Conservation (phyloP, 768 basidiomycete species). For the Cystobasidium onofrii region DNA sequence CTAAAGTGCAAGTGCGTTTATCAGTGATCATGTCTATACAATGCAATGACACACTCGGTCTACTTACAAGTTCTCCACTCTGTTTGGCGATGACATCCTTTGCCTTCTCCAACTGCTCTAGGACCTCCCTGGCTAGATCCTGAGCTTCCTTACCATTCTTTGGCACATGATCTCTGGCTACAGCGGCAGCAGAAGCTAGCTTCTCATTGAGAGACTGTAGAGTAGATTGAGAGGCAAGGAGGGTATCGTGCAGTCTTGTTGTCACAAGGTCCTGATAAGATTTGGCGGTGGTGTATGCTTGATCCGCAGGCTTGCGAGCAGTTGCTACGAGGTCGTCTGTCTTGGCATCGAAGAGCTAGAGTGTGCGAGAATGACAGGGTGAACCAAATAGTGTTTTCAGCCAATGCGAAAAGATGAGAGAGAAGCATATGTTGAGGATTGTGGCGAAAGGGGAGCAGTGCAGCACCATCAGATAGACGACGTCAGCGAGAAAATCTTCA, state of each 20-base stretch:
- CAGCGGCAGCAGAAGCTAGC: constrained; percentile 11
- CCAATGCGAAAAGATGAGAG: not conserved
- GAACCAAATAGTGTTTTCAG: not conserved
- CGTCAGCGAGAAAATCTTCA: not conserved
- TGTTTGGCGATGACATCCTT: constrained; percentile 11
- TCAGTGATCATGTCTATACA: no score
- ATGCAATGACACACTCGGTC: no score
- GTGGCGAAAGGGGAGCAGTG: not conserved
- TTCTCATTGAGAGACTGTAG: constrained; percentile 3
- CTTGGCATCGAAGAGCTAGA: constrained; percentile 16
- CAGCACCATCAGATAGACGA: not conserved
- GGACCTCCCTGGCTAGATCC: constrained; percentile 3
- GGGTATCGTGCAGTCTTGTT: constrained; percentile 23
- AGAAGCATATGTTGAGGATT: not conserved
- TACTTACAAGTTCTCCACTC: constrained; percentile 20
- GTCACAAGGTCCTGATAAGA: constrained; percentile 19
- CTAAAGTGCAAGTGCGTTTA: no score
- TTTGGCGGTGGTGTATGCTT: constrained; percentile 21
- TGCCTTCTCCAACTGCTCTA: constrained; percentile 8
- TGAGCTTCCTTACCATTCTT: constrained; percentile 30
- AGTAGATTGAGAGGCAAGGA: not conserved
- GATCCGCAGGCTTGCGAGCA: constrained; percentile 23
- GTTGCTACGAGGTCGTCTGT: constrained; percentile 22
- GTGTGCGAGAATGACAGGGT: not conserved
- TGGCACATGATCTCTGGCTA: constrained; percentile 1